A percentile compares a stretch with the other conserved stretches of the same genome.
phyloP scores from a whole-genome alignment of 257 asterid species.

The Capsicum rhomboideum region DNA sequence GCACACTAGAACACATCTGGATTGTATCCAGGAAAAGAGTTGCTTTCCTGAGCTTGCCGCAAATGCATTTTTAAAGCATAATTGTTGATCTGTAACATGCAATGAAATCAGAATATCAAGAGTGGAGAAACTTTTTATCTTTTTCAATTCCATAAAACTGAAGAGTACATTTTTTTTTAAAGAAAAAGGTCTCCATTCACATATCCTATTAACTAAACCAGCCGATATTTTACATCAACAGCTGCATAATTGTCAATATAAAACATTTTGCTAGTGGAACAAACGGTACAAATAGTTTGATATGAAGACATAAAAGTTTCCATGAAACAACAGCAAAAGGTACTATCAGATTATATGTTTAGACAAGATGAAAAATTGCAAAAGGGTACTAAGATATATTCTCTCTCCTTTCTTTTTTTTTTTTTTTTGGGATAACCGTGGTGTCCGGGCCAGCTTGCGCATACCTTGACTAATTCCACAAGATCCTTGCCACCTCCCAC shows the following conservation, averaged over 20 bases:
- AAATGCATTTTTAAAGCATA: constrained; percentile 61
- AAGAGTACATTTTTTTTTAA: not conserved
- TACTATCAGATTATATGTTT: not conserved
- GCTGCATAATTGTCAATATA: not conserved
- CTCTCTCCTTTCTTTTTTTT: too few relatives aligned
- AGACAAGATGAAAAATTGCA: not conserved
- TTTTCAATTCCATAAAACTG: not conserved
- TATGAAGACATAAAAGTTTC: not conserved
- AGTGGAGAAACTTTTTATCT: not conserved
- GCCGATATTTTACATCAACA: not conserved
- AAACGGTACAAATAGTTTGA: not conserved
- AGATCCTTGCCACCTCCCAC: too few relatives aligned
- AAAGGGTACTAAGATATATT: not conserved
- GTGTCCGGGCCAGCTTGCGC: too few relatives aligned
- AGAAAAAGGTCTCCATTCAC: not conserved
- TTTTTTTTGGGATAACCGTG: too few relatives aligned
- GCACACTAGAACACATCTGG: constrained; percentile 49
- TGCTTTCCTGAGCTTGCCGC: constrained; percentile 54
- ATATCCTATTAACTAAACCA: not conserved
- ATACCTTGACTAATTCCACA: too few relatives aligned
- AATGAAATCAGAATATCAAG: not conserved
- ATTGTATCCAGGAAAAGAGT: constrained; percentile 48
- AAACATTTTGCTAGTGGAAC: not conserved
- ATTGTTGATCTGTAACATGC: constrained; percentile 50
- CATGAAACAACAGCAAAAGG: not conserved